These are phyloP conservation scores for Lactuca sativa DNA, from an alignment of 129 eudicot genomes.

Conservation along the genomic window DNA sequence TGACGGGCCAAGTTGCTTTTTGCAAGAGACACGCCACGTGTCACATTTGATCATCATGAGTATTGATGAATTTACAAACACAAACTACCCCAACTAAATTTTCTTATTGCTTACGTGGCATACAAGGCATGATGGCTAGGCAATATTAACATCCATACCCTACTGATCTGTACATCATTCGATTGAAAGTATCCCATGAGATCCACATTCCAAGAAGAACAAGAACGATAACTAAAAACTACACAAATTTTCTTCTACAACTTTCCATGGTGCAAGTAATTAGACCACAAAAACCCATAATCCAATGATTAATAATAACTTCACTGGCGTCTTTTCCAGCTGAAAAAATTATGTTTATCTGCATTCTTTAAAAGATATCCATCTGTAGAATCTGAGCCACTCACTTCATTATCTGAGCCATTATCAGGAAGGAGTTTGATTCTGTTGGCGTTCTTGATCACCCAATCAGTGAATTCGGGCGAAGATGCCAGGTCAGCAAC, in stretches of 20 bases:
- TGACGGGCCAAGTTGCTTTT: slow-evolving; percentile 9
- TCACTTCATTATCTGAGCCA: slow-evolving; percentile 47
- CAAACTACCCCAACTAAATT: not conserved
- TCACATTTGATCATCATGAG: slow-evolving; percentile 18
- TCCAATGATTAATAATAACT: not conserved
- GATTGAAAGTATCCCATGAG: not conserved
- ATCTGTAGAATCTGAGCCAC: slow-evolving; percentile 75
- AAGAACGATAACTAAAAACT: slow-evolving; percentile 3
- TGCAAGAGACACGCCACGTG: slow-evolving; percentile 21
- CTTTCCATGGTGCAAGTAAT: not conserved
- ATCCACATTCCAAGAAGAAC: not conserved
- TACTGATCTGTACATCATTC: not conserved
- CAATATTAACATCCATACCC: not conserved
- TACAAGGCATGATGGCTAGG: too few relatives aligned
- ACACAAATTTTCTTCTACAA: slow-evolving; percentile 17
- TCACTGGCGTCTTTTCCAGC: slow-evolving; percentile 32
- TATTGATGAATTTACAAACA: not conserved
- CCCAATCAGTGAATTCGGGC: slow-evolving; percentile 87
- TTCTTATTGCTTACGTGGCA: too few relatives aligned
- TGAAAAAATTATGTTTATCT: slow-evolving; percentile 38
- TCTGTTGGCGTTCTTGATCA: slow-evolving; percentile 58
- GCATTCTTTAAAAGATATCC: slow-evolving; percentile 46
- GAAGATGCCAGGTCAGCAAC: slow-evolving; percentile 71
- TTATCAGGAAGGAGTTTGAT: slow-evolving; percentile 55
- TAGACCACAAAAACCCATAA: not conserved